These are phyloP conservation scores for Beauveria varroae DNA, from an alignment of 2,329 filamentous ascomycete species.

Conservation along the genomic window DNA sequence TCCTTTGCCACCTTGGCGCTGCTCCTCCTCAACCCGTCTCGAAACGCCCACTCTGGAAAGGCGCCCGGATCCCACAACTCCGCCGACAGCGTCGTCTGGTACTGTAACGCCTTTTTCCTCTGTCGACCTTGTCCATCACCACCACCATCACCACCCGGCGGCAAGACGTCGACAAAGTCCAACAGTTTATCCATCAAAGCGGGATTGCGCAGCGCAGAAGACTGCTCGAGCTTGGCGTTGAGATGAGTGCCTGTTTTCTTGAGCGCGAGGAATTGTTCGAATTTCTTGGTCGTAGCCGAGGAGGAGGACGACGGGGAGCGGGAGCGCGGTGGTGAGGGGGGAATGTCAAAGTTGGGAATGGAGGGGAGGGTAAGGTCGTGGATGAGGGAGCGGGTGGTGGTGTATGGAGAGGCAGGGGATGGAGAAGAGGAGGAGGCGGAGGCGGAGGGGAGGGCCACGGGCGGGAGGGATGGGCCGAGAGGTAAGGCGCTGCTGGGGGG, in stretches of 20 bases:
- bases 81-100: conserved; percentile 51
- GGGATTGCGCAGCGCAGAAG: conserved; percentile 63
- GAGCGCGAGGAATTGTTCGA: conserved; percentile 66
- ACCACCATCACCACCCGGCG: conserved; percentile 25
- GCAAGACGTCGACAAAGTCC: conserved; percentile 48
- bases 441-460: conserved; percentile 14
- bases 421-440: conserved; percentile 15
- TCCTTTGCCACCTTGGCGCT: conserved; percentile 40
- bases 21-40: conserved; percentile 40
- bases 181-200: conserved; percentile 65
- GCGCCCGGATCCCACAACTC: conserved; percentile 51
- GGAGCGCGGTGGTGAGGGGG: conserved; percentile 62
- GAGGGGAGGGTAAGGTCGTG: conserved; percentile 68
- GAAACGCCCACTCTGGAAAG: conserved; percentile 49
- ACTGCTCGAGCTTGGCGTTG: conserved; percentile 64
- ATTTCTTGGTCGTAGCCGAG: conserved; percentile 52
- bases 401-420: conserved; percentile 56
- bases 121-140: conserved; percentile 23
- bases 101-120: conserved; percentile 40
- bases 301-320: conserved; percentile 60
- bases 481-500: conserved; percentile 21
- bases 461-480: conserved; percentile 33
- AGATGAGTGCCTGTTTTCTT: conserved; percentile 73
- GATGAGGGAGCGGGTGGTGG: conserved; percentile 53
- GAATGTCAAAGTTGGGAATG: conserved; percentile 65